Percentiles rank a stretch among this genome's conserved stretches.
Evolutionary conservation across 352 stramenopile species (phyloP).

Genomic region (Phytophthora chlamydospora): DNA sequence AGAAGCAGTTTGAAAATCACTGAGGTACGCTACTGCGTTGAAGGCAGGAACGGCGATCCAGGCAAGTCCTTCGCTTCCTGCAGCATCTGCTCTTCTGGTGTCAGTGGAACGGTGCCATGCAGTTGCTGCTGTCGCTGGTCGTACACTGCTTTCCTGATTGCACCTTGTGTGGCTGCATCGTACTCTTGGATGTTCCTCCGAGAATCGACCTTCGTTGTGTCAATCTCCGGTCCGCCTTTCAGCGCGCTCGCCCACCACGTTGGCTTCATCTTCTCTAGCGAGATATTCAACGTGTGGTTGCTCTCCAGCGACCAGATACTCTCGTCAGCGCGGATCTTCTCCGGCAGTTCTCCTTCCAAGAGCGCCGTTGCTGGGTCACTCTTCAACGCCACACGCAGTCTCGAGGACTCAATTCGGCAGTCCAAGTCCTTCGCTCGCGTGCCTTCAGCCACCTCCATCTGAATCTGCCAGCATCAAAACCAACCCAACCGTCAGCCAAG

Average conservation of each 20-base stretch:
- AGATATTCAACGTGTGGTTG: constrained; percentile 78
- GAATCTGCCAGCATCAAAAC: constrained; percentile 50
- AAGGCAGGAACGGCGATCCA: constrained; percentile 43
- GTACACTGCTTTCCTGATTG: constrained; percentile 99
- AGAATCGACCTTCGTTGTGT: constrained; percentile 97
- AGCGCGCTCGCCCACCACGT: constrained; percentile 98
- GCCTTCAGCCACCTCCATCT: constrained; percentile 86
- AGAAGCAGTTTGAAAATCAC: no score
- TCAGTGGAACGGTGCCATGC: constrained; percentile 89
- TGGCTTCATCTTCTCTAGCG: constrained; percentile 96
- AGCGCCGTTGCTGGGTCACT: constrained; percentile 31
- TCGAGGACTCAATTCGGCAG: constrained; percentile 88
- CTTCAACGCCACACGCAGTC: constrained; percentile 89
- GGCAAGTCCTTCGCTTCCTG: constrained; percentile 90
- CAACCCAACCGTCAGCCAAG: background rate
- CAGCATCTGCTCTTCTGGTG: constrained; percentile 92
- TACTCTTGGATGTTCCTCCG: constrained; percentile 97
- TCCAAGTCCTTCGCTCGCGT: constrained; percentile 93
- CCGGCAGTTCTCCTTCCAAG: constrained; percentile 89
- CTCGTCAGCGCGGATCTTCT: constrained; percentile 96
- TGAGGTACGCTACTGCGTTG: constrained; percentile 1
- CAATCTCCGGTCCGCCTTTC: constrained; percentile 94
- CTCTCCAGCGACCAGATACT: constrained; percentile 97
- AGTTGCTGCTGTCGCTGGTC: constrained; percentile 93
- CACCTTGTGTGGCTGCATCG: constrained; percentile 96